Percentiles rank a stretch among this genome's conserved stretches.
Evolutionary conservation across 257 asterid genomes (phyloP).

Genomic region (Ophiorrhiza pumila): DNA sequence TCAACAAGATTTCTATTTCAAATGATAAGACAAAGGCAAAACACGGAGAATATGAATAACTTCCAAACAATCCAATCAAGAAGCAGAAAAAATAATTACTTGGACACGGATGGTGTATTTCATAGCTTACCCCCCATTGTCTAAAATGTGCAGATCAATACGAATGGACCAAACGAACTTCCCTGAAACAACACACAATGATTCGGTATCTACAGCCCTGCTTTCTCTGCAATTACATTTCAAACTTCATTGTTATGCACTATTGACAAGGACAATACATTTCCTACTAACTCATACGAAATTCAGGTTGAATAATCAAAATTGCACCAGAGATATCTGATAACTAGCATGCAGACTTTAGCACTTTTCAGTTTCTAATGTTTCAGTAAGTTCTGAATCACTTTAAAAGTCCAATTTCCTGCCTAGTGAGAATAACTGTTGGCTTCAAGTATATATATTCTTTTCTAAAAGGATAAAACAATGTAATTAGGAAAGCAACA

Average conservation of each 20-base stretch:
- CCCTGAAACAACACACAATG: conserved; percentile 91
- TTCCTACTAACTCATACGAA: neutral
- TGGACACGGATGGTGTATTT: neutral
- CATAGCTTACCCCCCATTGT: conserved; percentile 84
- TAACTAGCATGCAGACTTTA: neutral
- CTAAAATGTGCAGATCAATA: conserved; percentile 81
- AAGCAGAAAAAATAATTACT: too few relatives aligned
- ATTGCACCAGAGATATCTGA: neutral
- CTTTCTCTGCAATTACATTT: conserved; percentile 63
- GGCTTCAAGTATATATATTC: neutral
- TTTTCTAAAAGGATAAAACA: neutral
- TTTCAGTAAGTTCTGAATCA: neutral
- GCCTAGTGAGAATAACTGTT: neutral
- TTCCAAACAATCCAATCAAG: neutral
- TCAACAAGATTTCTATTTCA: conserved; percentile 81
- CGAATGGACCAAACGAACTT: conserved; percentile 97
- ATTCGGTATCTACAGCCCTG: conserved; percentile 94
- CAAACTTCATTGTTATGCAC: neutral
- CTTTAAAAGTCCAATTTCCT: neutral
- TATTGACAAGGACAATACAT: neutral
- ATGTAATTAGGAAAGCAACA: neutral
- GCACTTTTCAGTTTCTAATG: neutral
- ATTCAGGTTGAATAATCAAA: neutral
- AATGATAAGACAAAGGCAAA: conserved; percentile 11
- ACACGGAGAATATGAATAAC: neutral